phyloP scores from a whole-genome alignment of 2,329 filamentous ascomycete genomes.

The Thermochaetoides dissita region DNA sequence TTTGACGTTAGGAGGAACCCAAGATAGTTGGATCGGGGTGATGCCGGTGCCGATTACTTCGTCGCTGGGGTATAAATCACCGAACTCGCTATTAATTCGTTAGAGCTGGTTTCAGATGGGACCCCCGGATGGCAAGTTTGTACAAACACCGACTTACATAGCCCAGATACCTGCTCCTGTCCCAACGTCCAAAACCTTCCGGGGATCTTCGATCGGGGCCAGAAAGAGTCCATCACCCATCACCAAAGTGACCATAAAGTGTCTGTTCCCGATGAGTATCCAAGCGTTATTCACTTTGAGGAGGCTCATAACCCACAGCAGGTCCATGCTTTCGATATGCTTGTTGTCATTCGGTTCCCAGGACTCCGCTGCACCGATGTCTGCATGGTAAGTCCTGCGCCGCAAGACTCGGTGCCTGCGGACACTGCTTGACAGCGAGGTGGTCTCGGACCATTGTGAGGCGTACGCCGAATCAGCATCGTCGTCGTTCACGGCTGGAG shows the following conservation, averaged over 20 bases:
- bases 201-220: constrained; percentile 17
- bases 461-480: constrained; percentile 4
- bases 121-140: too few relatives aligned
- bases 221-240: constrained; percentile 21
- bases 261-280: constrained; percentile 8
- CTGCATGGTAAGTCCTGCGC: constrained; percentile 9
- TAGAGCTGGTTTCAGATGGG: too few relatives aligned
- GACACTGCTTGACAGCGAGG: constrained; percentile 9
- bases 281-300: too few relatives aligned
- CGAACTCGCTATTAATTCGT: constrained; percentile 18
- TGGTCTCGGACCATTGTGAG: constrained; percentile 2
- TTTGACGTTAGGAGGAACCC: constrained; percentile 22
- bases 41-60: constrained; percentile 20
- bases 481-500: background rate
- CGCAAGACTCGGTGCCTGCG: constrained; percentile 7
- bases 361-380: constrained; percentile 6
- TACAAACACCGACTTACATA: constrained; percentile 14
- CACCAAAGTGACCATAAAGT: constrained; percentile 20
- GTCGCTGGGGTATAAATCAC: constrained; percentile 17
- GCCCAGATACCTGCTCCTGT: constrained; percentile 32
- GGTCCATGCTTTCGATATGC: constrained; percentile 17
- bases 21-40: constrained; percentile 19
- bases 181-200: constrained; percentile 26
- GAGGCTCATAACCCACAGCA: constrained; percentile 8
- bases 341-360: constrained; percentile 9